These are phyloP conservation scores for Silene uniflora DNA, from an alignment of 148 eudicot genomes.

Conservation along the genomic window DNA sequence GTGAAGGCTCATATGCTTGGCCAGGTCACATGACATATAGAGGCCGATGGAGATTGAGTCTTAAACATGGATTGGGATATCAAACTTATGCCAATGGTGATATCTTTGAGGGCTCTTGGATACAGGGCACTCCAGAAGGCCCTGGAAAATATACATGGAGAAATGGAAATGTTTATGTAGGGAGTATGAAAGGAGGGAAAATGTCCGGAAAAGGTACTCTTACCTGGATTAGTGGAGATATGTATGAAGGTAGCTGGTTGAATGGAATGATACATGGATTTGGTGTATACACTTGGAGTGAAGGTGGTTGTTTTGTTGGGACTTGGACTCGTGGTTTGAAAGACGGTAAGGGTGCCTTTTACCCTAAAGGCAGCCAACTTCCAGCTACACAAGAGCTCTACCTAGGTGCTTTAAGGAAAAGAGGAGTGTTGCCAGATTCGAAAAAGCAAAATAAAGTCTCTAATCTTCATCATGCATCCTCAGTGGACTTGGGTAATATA, in stretches of 20 bases:
- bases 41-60: conserved; percentile 85
- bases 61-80: conserved; percentile 90
- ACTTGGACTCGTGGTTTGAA: conserved; percentile 95
- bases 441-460: conserved; percentile 71
- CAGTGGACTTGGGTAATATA: conserved; percentile 57
- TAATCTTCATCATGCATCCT: conserved; percentile 66
- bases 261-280: conserved; percentile 90
- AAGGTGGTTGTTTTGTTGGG: conserved; percentile 89
- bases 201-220: conserved; percentile 92
- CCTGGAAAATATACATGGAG: conserved; percentile 91
- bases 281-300: conserved; percentile 87
- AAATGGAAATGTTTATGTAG: conserved; percentile 74
- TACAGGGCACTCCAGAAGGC: conserved; percentile 85
- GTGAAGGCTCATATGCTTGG: conserved; percentile 62
- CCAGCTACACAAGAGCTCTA: conserved; percentile 67
- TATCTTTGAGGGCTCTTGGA: conserved; percentile 93
- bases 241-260: conserved; percentile 89
- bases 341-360: conserved; percentile 92
- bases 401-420: conserved; percentile 73
- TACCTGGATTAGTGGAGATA: conserved; percentile 82
- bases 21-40: conserved; percentile 56
- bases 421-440: conserved; percentile 82
- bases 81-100: conserved; percentile 76
- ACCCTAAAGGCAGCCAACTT: conserved; percentile 62
- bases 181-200: conserved; percentile 90